Evolutionary conservation across 345 rosid genomes (phyloP), one percentile per base, ranked within the genome.

Genomic region (Hevea brasiliensis): DNA sequence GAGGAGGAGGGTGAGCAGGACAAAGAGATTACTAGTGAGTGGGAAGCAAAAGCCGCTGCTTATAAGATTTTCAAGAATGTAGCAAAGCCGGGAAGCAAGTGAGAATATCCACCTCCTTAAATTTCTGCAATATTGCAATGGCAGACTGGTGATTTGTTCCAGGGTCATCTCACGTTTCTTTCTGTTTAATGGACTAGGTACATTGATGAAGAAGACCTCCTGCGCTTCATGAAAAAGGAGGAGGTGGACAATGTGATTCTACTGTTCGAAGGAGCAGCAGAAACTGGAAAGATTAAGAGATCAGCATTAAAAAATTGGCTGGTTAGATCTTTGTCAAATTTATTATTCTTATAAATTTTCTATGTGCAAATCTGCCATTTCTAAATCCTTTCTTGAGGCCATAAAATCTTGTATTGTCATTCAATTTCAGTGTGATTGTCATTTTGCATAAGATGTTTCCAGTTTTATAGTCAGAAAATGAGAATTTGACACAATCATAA

Each of bases 21-120:
- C 58, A 32, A 74, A 61, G 88, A 90, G 81, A 90, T 90, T 65
- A 86, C 87, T 3, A 88, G 81, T 29, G 90, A 90, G 74, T 84
- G 87, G 90, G 92, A 90, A 78, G 90, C 94, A 11, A 88, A 74
- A 67, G 88, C 83, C 12, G 92, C 94, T 65, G 92, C 90, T 48
- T 86, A 82, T 76, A 74, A 66, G 81, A 83, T 88, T 68, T 90
- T 88, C 84, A 74, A 58, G 63, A 88, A 90, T 65, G 92, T 90
- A 1, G 92, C 90, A 17, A 88, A 83, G 80, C 83, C 79, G 21
- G 72, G 80, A 66, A 35, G 75, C 84, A 88, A 84, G 90, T 90
- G 74, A 86, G 89, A 57, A 67, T 55, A 48, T 62, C 44, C 71
- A 26, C 32, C 65, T 35, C 70, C 8, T 8, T 14, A 51, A 41